phyloP scores from a whole-genome alignment of 371 early-diverging fungal species.

The Funneliformis caledonium region DNA sequence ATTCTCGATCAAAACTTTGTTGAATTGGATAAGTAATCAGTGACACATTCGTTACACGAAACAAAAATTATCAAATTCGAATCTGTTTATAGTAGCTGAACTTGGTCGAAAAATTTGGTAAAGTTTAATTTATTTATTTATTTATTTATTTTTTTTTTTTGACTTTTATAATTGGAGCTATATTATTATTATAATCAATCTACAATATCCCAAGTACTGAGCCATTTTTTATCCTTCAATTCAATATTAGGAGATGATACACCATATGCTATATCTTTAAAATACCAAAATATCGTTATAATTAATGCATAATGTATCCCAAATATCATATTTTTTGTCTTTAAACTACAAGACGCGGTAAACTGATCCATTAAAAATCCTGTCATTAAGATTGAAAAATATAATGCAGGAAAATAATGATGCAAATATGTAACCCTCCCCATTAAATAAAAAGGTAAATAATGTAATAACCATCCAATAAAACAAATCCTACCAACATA shows the following conservation, averaged over 20 bases:
- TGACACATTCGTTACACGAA: no score
- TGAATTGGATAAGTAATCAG: no score
- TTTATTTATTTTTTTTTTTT: no score
- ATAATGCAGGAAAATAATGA: conserved; percentile 98
- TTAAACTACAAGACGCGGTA: conserved; percentile 43
- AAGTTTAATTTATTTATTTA: no score
- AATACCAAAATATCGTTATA: conserved; percentile 67
- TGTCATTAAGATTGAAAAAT: conserved; percentile 88
- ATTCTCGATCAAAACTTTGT: no score
- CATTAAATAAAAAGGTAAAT: conserved; percentile 97
- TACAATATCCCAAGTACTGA: conserved; percentile 60
- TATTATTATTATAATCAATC: neutral
- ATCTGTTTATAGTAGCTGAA: no score
- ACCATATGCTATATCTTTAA: conserved; percentile 88
- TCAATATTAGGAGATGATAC: conserved; percentile 72
- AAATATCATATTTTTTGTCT: conserved; percentile 51
- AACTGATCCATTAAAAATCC: conserved; percentile 79
- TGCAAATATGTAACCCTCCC: conserved; percentile 98
- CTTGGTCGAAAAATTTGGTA: no score
- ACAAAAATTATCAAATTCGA: no score
- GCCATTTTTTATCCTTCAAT: conserved; percentile 57
- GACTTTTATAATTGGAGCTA: no score
- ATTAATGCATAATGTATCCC: conserved; percentile 56
- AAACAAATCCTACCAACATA: conserved; percentile 72
- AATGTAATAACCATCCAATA: conserved; percentile 97